phyloP scores from a whole-genome alignment of 805 yeast species.

The Millerozyma miso region DNA sequence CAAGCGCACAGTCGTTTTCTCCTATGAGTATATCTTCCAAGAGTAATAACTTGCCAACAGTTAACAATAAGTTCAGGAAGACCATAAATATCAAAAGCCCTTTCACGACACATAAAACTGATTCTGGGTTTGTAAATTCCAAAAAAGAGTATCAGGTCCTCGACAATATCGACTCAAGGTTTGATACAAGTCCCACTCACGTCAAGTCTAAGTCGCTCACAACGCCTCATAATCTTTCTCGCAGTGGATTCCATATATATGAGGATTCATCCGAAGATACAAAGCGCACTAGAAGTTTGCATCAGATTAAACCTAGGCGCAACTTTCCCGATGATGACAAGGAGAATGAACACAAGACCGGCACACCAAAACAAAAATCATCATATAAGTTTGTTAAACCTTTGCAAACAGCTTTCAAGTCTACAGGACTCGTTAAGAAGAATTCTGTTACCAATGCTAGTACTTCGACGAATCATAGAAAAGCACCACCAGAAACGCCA shows the following conservation, averaged over 20 bases:
- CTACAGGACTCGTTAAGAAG: conserved; percentile 66
- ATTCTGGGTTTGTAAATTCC: not conserved
- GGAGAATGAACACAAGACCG: conserved; percentile 21
- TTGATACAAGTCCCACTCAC: conserved; percentile 26
- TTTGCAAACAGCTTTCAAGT: conserved; percentile 75
- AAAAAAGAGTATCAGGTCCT: conserved; percentile 19
- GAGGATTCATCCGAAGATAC: conserved; percentile 16
- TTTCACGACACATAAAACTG: not conserved
- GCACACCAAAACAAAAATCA: conserved; percentile 10
- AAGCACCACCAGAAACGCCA: conserved; percentile 43
- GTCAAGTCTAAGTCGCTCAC: conserved; percentile 18
- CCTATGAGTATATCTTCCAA: not conserved
- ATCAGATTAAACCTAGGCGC: not conserved
- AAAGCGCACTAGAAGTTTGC: conserved; percentile 2
- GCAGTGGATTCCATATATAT: conserved; percentile 17
- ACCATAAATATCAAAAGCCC: conserved; percentile 8
- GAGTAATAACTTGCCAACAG: not conserved
- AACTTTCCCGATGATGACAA: conserved; percentile 33
- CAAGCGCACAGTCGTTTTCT: not conserved
- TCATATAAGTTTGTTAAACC: conserved; percentile 73
- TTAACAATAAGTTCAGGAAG: conserved; percentile 12
- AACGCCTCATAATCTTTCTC: conserved; percentile 10
- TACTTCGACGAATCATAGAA: conserved; percentile 13
- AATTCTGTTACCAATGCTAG: conserved; percentile 19
- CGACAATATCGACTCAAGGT: conserved; percentile 17